Evolutionary conservation across 768 basidiomycete species (phyloP), one percentile per base, ranked within the genome.

Genomic region (Thelephora ganbajun): DNA sequence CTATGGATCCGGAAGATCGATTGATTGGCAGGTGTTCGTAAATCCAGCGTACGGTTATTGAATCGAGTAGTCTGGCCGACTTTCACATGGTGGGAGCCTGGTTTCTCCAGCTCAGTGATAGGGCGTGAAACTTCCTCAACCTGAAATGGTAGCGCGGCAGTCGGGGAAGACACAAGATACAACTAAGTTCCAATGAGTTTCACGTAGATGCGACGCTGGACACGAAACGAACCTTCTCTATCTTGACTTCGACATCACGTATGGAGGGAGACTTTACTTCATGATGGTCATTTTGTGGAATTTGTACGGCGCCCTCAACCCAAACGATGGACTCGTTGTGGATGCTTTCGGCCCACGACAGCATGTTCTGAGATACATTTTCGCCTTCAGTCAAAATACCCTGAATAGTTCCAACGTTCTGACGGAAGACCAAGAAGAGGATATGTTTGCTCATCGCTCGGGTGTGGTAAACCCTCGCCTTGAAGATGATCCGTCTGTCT

Each of bases 321-420:
- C 92, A 75, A 2, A 97, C 83, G 57, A 99, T 90, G 47, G 82
- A 83, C 66, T 99, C 96, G 52, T 77, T 74, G 13, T 80, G 69
- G 47, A 98, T 66, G 23, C 76, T 62, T 33, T 80, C 79, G 14
- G 81, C 77, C 84, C 85, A 98, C 63, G 89, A 93, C 34, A 93
- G 77, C 96, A 99, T 99, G 60, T 89, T 88, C 65, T 90, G 93
- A 42, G 89, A 93, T n/a, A 98, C 72, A 53, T 73, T 77, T 35
- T 78, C 82, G 20, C 81, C 68, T 19, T 83, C 77, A 42, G 71
- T 65, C 50, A 94, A 67, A 35, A 98, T 66, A 39, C 83, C 91
- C 59, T 99, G 94, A 11, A 99, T 77, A 39, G 92, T 73, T 53
- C 81, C 73, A 12, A 74, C 78, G 57, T 85, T 77, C 62, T 96